A percentile compares a stretch with the other conserved stretches of the same genome.
These are phyloP conservation scores for Debaryomycetaceae sp. DNA, from an alignment of 1,139 yeast genomes.

Conservation along the genomic window DNA sequence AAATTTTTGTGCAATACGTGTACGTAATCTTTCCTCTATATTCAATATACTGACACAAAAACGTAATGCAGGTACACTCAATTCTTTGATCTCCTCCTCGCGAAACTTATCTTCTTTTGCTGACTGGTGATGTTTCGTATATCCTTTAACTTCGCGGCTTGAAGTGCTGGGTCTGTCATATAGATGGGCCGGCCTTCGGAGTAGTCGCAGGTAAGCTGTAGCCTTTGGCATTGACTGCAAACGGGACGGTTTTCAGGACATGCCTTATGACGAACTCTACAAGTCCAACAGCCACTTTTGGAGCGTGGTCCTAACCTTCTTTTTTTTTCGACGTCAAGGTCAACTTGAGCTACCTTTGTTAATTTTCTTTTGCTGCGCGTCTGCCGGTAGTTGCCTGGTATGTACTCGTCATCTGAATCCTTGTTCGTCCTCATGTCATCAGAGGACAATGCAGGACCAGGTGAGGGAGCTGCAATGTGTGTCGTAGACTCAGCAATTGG, in stretches of 20 bases:
- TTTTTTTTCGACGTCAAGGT: slow-evolving; percentile 8
- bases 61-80: neutral
- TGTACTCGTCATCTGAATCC: slow-evolving; percentile 7
- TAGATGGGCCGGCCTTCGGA: slow-evolving; percentile 52
- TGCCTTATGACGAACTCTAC: slow-evolving; percentile 61
- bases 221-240: slow-evolving; percentile 52
- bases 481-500: neutral
- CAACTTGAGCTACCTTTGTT: slow-evolving; percentile 1
- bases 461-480: neutral
- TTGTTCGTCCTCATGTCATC: neutral
- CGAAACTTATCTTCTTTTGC: slow-evolving; percentile 20
- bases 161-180: slow-evolving; percentile 41
- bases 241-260: slow-evolving; percentile 60
- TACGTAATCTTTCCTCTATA: neutral
- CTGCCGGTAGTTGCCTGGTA: slow-evolving; percentile 6
- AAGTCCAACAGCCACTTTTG: slow-evolving; percentile 67
- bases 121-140: slow-evolving; percentile 40
- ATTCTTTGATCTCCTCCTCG: slow-evolving; percentile 6
- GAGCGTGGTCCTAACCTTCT: slow-evolving; percentile 36
- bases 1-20: neutral
- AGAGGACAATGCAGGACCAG: neutral
- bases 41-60: neutral
- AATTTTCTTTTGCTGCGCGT: slow-evolving; percentile 9
- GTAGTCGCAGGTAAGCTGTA: slow-evolving; percentile 52
- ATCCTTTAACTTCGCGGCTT: slow-evolving; percentile 44